phyloP scores from a whole-genome alignment of 140 eudicot species.

The Anethum foeniculum region DNA sequence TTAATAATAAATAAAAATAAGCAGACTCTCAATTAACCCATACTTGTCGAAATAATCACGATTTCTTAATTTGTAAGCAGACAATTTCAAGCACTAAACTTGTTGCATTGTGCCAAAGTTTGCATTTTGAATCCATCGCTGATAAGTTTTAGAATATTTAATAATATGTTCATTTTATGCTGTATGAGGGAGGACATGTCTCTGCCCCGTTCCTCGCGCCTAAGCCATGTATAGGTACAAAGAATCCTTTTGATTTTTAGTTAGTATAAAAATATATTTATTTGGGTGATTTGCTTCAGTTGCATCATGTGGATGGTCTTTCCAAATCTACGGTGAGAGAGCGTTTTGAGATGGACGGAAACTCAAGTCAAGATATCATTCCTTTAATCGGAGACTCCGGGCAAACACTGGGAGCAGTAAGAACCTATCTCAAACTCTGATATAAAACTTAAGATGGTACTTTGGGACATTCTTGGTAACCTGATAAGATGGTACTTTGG shows the following conservation, averaged over 20 bases:
- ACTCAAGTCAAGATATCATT: constrained; percentile 27
- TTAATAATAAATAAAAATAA: not conserved
- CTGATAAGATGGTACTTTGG: not conserved
- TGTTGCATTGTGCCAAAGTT: not conserved
- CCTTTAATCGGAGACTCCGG: constrained; percentile 73
- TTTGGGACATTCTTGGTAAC: not conserved
- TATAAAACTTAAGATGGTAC: constrained; percentile 3
- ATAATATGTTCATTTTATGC: not conserved
- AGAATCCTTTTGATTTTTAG: not conserved
- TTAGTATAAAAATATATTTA: not conserved
- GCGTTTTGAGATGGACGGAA: constrained; percentile 42
- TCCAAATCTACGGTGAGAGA: constrained; percentile 47
- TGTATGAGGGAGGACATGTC: not conserved
- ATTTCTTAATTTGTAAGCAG: not conserved
- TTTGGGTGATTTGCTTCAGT: constrained; percentile 22
- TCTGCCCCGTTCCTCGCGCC: not conserved
- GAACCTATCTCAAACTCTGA: constrained; percentile 12
- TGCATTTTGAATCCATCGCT: not conserved
- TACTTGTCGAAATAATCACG: not conserved
- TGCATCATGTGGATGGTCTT: constrained; percentile 97
- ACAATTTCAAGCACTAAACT: not conserved
- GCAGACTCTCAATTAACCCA: not conserved
- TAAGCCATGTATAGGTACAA: not conserved
- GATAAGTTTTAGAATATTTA: not conserved
- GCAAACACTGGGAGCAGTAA: constrained; percentile 69